Evolutionary conservation across 2,329 filamentous ascomycete species (phyloP), one percentile per base, ranked within the genome.

Genomic region (Aspergillus thermomutatus): DNA sequence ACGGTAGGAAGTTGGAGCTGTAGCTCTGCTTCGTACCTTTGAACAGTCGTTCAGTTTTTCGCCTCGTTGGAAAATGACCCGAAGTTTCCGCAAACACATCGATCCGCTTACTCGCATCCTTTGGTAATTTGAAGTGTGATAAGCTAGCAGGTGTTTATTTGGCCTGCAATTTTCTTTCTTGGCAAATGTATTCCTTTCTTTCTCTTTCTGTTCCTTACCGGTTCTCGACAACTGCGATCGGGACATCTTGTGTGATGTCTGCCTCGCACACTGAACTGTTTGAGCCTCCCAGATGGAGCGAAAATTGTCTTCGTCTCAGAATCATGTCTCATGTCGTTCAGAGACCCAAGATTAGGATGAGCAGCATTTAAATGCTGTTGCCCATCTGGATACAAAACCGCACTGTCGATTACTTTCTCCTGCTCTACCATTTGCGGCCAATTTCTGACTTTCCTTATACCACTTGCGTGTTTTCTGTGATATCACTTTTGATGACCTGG

Each of bases 391-490:
- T 43, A 9, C 40, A 46, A 21, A 23, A 23, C 41, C 8, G 10
- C 3, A 46, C 14, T 46, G 43, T 14, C 23, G 31, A 23, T 46
- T 23, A 46, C 23, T 46, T 7, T 23, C 10, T 23, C 21, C 21
- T 46, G 43, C 21, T 25, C 21, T 43, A 23, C n/a, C 40, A 19
- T 43, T 43, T 43, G 19, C 23, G 5, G 43, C 23, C 43, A 46
- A 46, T 14, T 56, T 37, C 55, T 61, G 53, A 56, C 54, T 51
- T 55, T 59, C 54, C 54, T 65, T 65, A 64, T 64, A 65, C 63
- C 62, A 61, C 58, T 46, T 60, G 55, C 51, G 56, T 61, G 60
- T 55, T 56, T 55, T 49, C 47, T 57, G 40, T 54, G 56, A 64
- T 61, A 55, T 58, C 49, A 53, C 52, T 54, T 48, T 37, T 55